These are phyloP conservation scores for Apophysomyces trapeziformis DNA, from an alignment of 371 early-diverging fungal species.

Conservation along the genomic window DNA sequence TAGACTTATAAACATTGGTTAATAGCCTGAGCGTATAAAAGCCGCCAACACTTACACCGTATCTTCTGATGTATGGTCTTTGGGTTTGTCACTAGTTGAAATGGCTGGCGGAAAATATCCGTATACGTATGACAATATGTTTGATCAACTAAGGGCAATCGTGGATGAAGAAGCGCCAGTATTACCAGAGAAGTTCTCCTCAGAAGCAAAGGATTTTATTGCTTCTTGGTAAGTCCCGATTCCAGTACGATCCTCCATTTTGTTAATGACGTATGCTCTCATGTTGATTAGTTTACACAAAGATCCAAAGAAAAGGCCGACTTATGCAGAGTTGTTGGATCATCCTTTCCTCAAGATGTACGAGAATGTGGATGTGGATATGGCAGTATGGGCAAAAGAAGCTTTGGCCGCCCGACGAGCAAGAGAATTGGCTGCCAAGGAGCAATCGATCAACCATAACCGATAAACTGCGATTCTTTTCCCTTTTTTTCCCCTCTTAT, in stretches of 20 bases:
- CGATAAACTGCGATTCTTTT: background rate
- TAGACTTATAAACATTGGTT: background rate
- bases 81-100: constrained; percentile 94
- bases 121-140: constrained; percentile 72
- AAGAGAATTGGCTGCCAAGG: constrained; percentile 4
- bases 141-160: constrained; percentile 90
- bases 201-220: constrained; percentile 80
- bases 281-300: constrained; percentile 69
- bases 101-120: constrained; percentile 88
- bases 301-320: constrained; percentile 72
- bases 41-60: constrained; percentile 72
- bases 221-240: constrained; percentile 59
- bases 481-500: background rate
- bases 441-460: background rate
- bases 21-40: constrained; percentile 80
- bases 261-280: constrained; percentile 3
- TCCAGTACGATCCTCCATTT: background rate
- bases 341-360: constrained; percentile 76
- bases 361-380: constrained; percentile 71
- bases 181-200: constrained; percentile 74
- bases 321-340: constrained; percentile 71
- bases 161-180: constrained; percentile 80
- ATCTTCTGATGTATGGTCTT: constrained; percentile 87
- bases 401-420: constrained; percentile 17
- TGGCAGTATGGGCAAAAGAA: constrained; percentile 78